Percentiles rank a stretch among this genome's conserved stretches.
phyloP scores from a whole-genome alignment of 345 rosid species.

The Syzygium aqueum region DNA sequence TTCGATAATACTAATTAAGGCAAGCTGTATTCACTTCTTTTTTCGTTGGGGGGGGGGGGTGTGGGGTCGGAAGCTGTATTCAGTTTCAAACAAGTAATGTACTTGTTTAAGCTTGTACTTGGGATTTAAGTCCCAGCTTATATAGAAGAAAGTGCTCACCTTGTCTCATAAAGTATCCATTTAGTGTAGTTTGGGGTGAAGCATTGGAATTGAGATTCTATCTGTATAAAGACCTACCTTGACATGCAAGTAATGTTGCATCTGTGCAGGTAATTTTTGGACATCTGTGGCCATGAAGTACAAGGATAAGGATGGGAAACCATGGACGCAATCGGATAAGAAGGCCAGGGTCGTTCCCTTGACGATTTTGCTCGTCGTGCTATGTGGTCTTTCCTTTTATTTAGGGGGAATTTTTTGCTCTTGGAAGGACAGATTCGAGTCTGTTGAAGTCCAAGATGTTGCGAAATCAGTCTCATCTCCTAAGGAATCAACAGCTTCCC shows the following conservation, averaged over 20 bases:
- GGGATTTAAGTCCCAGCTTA: not conserved
- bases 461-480: conserved; percentile 28
- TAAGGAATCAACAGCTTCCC: conserved; percentile 23
- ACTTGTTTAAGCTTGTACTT: not conserved
- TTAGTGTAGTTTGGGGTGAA: not conserved
- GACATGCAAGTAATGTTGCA: not conserved
- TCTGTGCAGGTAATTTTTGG: conserved; percentile 22
- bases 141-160: not conserved
- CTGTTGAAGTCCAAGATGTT: conserved; percentile 18
- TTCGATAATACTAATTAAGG: not conserved
- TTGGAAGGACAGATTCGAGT: conserved; percentile 26
- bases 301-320: conserved; percentile 64
- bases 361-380: conserved; percentile 31
- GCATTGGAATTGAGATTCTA: not conserved
- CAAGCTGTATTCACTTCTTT: not conserved
- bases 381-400: conserved; percentile 84
- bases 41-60: no score
- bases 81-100: no score
- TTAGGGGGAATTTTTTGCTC: conserved; percentile 78
- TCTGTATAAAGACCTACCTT: not conserved
- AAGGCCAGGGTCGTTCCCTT: conserved; percentile 36
- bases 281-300: conserved; percentile 46
- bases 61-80: not conserved
- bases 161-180: not conserved
- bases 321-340: conserved; percentile 36